phyloP scores from a whole-genome alignment of 1,284 basidiomycete species.

The Anthracocystis panici-leucophaei region DNA sequence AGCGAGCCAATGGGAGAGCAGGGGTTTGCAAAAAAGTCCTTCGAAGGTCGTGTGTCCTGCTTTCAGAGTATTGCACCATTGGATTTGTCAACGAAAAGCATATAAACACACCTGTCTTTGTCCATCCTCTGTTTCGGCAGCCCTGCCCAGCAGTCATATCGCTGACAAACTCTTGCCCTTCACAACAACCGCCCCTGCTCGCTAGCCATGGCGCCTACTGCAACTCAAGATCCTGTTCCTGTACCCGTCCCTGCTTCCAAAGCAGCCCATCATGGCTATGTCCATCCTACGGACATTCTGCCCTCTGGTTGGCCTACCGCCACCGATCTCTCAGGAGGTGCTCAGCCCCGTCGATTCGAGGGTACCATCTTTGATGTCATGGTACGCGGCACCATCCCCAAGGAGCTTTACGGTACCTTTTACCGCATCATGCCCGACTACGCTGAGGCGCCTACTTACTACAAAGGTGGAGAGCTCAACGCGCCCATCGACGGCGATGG shows the following conservation, averaged over 20 bases:
- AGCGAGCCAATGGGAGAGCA: not conserved
- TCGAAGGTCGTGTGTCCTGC: not conserved
- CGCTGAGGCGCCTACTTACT: conserved; percentile 25
- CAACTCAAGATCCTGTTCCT: conserved; percentile 24
- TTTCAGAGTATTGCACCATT: not conserved
- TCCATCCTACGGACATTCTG: conserved; percentile 33
- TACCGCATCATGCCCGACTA: conserved; percentile 52
- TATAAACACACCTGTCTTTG: not conserved
- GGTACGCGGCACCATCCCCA: conserved; percentile 29
- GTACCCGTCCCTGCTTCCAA: conserved; percentile 23
- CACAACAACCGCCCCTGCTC: not conserved
- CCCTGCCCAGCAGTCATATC: too few species aligned
- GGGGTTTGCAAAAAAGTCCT: not conserved
- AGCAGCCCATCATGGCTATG: conserved; percentile 23
- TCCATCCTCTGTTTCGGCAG: not conserved
- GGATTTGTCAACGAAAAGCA: not conserved
- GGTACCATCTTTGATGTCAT: conserved; percentile 38
- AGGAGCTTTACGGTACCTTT: conserved; percentile 39
- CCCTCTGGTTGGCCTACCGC: conserved; percentile 37
- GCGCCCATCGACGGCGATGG: conserved; percentile 47
- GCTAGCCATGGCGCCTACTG: conserved; percentile 24
- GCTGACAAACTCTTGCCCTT: not conserved
- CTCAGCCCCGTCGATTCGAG: conserved; percentile 37
- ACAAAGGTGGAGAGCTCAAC: conserved; percentile 34
- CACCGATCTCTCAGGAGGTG: conserved; percentile 33